Evolutionary conservation across 2,329 filamentous ascomycete species (phyloP).

Genomic region (Ascochyta fabae): DNA sequence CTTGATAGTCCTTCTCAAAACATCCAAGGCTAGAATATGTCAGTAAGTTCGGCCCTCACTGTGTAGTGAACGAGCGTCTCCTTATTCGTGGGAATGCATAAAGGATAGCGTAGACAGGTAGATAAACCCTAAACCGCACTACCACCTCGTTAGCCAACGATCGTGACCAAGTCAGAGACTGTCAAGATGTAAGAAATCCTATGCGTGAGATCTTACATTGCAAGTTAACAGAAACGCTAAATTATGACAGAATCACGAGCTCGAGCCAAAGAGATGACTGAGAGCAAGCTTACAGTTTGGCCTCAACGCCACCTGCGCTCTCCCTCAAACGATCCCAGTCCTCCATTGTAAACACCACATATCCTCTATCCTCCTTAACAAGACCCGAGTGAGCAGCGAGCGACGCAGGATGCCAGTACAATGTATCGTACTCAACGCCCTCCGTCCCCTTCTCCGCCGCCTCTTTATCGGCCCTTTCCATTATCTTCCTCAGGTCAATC

Average conservation of each 20-base stretch:
- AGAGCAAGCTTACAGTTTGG: conserved; percentile 25
- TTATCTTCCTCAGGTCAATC: conserved; percentile 62
- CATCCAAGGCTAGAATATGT: too few relatives aligned
- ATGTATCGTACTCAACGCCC: conserved; percentile 49
- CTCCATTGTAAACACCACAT: conserved; percentile 63
- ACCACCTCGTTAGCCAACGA: too few relatives aligned
- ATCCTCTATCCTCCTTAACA: conserved; percentile 53
- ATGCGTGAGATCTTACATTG: not conserved
- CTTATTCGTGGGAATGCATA: too few relatives aligned
- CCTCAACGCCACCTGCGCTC: conserved; percentile 30
- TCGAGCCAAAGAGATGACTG: not conserved
- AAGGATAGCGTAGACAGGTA: too few relatives aligned
- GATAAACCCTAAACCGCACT: too few relatives aligned
- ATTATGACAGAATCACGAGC: not conserved
- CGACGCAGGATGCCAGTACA: conserved; percentile 57
- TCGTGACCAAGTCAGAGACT: too few relatives aligned
- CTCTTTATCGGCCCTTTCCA: conserved; percentile 47
- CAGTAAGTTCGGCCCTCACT: too few relatives aligned
- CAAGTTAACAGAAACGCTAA: conserved; percentile 1
- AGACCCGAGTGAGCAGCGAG: conserved; percentile 42
- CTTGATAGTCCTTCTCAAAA: too few relatives aligned
- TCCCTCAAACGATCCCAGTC: conserved; percentile 64
- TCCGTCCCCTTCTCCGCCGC: conserved; percentile 45
- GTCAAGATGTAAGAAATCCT: not conserved
- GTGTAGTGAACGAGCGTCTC: too few relatives aligned